Percentiles rank a stretch among this genome's conserved stretches.
Evolutionary conservation across 2,329 filamentous ascomycete genomes (phyloP).

Genomic region (Tolypocladium inflatum): DNA sequence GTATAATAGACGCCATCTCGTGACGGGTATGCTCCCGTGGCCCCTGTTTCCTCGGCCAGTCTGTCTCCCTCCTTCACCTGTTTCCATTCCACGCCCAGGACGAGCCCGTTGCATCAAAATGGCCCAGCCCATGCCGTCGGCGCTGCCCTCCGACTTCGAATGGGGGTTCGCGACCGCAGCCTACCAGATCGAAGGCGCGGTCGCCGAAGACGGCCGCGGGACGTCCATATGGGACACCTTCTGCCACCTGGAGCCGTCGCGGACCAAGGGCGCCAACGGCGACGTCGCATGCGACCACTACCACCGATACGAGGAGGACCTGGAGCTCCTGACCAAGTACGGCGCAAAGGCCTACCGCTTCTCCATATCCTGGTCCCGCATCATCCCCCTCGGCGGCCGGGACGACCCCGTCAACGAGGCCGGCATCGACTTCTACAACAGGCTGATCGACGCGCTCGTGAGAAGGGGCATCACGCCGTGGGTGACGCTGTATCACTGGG

Average conservation of each 20-base stretch:
- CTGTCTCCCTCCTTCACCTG: not conserved
- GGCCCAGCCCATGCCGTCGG: slow-evolving; percentile 2
- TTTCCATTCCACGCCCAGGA: not conserved
- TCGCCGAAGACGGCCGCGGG: slow-evolving; percentile 29
- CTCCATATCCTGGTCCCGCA: slow-evolving; percentile 56
- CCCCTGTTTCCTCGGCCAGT: not conserved
- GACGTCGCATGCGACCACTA: slow-evolving; percentile 38
- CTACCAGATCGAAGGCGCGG: slow-evolving; percentile 35
- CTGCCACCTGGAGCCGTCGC: slow-evolving; percentile 27
- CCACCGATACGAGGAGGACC: slow-evolving; percentile 38
- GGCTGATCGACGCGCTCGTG: slow-evolving; percentile 48
- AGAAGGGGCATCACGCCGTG: slow-evolving; percentile 49
- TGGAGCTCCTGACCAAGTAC: slow-evolving; percentile 47
- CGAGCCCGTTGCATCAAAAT: not conserved
- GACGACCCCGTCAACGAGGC: slow-evolving; percentile 53
- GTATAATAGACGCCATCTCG: not conserved
- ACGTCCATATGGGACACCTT: slow-evolving; percentile 33
- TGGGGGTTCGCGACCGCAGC: slow-evolving; percentile 33
- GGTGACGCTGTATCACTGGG: slow-evolving; percentile 59
- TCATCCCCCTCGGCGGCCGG: slow-evolving; percentile 55
- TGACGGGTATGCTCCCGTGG: not conserved
- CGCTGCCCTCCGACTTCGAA: slow-evolving; percentile 25
- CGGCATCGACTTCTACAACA: slow-evolving; percentile 49
- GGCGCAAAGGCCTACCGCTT: slow-evolving; percentile 55
- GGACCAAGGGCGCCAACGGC: slow-evolving; percentile 30